Percentiles rank a stretch among this genome's conserved stretches.
These are phyloP conservation scores for Pisolithus sp. DNA, from an alignment of 768 basidiomycete species.

Conservation along the genomic window DNA sequence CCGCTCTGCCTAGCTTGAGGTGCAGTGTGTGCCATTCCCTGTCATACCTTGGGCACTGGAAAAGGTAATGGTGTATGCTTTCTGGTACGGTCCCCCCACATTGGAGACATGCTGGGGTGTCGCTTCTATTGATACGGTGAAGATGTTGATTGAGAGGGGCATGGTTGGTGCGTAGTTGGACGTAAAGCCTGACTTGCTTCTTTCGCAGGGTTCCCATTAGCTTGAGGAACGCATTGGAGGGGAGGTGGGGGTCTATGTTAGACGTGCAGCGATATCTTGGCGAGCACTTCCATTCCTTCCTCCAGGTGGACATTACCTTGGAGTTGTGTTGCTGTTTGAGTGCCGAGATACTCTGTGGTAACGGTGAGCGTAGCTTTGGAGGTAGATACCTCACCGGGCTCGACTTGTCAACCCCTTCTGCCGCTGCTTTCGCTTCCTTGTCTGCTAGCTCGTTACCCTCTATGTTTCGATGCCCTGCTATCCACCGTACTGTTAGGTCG, in stretches of 20 bases:
- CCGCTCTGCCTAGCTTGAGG: neutral
- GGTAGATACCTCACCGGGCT: neutral
- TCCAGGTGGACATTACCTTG: neutral
- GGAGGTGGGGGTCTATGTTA: neutral
- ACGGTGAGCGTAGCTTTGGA: neutral
- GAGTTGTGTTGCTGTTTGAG: slow-evolving; percentile 1
- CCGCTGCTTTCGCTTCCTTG: slow-evolving; percentile 17
- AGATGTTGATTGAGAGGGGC: slow-evolving; percentile 26
- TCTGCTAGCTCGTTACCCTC: slow-evolving; percentile 19
- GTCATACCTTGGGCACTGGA: slow-evolving; percentile 22
- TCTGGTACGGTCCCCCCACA: slow-evolving; percentile 19
- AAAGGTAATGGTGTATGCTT: slow-evolving; percentile 25
- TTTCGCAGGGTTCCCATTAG: slow-evolving; percentile 2
- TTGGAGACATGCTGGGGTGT: slow-evolving; percentile 20
- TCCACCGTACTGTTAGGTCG: slow-evolving; percentile 10
- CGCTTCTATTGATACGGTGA: slow-evolving; percentile 16
- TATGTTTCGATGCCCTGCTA: slow-evolving; percentile 11
- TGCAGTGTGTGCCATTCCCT: neutral
- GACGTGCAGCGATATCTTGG: neutral
- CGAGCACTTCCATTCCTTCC: neutral
- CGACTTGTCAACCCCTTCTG: neutral
- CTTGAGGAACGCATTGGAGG: neutral
- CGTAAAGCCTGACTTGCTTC: slow-evolving; percentile 17
- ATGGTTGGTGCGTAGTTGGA: slow-evolving; percentile 29
- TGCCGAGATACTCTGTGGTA: slow-evolving; percentile 1